A percentile compares a stretch with the other conserved stretches of the same genome.
Conservation (phyloP, 495 filamentous ascomycete species). For the Durotheca rogersii region DNA sequence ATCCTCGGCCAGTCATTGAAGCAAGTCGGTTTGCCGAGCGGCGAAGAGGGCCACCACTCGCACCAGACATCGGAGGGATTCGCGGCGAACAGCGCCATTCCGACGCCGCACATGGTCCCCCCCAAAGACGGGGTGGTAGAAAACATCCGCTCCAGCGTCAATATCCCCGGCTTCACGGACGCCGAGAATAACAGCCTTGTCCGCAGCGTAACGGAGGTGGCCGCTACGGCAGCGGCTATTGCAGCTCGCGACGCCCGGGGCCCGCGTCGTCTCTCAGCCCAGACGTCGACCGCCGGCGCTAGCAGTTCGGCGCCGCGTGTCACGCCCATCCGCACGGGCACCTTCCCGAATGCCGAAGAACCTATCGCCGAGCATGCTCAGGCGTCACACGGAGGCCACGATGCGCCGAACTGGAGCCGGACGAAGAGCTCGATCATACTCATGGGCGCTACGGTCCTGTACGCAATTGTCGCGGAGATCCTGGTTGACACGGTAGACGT, state of each 20-base stretch:
- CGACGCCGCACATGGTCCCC: constrained; percentile 69
- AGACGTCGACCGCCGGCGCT: constrained; percentile 30
- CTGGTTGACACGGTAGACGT: constrained; percentile 95
- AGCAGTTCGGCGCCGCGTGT: constrained; percentile 33
- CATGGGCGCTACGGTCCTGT: constrained; percentile 85
- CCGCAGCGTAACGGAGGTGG: constrained; percentile 84
- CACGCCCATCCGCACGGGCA: constrained; percentile 39
- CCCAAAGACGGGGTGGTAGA: constrained; percentile 56
- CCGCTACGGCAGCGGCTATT: constrained; percentile 84
- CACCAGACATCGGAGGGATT: constrained; percentile 45
- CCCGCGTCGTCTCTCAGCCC: constrained; percentile 27
- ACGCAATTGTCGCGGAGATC: constrained; percentile 95
- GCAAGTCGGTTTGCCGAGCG: constrained; percentile 66
- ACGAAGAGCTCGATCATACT: constrained; percentile 86
- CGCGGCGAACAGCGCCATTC: constrained; percentile 34
- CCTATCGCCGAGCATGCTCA: constrained; percentile 44
- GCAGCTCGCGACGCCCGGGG: constrained; percentile 73
- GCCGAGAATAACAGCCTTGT: constrained; percentile 79
- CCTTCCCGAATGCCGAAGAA: constrained; percentile 46
- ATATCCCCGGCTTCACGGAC: constrained; percentile 68
- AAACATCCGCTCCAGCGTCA: constrained; percentile 43
- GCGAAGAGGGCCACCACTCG: constrained; percentile 45
- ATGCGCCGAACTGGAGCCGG: constrained; percentile 96
- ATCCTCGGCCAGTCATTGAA: constrained; percentile 86
- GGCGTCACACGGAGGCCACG: constrained; percentile 75